A percentile compares a stretch with the other conserved stretches of the same genome.
These are phyloP conservation scores for Trichoderma breve DNA, from an alignment of 2,329 filamentous ascomycete species.

Conservation along the genomic window DNA sequence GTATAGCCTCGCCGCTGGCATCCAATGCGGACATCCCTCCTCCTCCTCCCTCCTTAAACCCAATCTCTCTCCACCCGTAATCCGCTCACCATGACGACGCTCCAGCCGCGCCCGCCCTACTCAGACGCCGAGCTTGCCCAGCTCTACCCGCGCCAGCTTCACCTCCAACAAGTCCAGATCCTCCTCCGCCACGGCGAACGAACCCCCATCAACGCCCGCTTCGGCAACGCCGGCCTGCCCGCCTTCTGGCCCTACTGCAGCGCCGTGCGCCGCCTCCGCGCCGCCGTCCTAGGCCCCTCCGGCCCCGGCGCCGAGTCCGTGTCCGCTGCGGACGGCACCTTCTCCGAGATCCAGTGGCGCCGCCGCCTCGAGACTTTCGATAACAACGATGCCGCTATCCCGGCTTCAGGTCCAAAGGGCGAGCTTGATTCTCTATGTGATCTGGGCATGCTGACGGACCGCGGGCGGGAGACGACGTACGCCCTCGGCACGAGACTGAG, in stretches of 20 bases:
- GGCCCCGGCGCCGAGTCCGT: slow-evolving; percentile 28
- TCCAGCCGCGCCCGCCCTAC: slow-evolving; percentile 73
- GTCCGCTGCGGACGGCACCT: slow-evolving; percentile 28
- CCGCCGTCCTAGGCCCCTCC: slow-evolving; percentile 46
- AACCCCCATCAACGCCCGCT: slow-evolving; percentile 82
- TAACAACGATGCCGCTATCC: slow-evolving; percentile 58
- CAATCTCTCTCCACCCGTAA: neutral
- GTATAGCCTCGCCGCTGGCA: neutral
- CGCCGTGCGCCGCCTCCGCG: slow-evolving; percentile 66
- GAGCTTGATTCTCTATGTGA: slow-evolving; percentile 81
- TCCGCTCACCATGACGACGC: slow-evolving; percentile 65
- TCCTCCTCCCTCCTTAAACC: neutral
- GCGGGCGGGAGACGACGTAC: slow-evolving; percentile 69
- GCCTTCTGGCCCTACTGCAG: slow-evolving; percentile 88
- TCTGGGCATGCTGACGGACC: slow-evolving; percentile 72
- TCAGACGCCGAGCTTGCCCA: slow-evolving; percentile 72
- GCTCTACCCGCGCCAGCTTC: slow-evolving; percentile 77
- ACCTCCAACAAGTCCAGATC: slow-evolving; percentile 88
- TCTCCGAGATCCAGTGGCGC: slow-evolving; percentile 57
- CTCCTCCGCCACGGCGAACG: slow-evolving; percentile 78
- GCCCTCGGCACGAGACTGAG: slow-evolving; percentile 67
- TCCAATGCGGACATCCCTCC: neutral
- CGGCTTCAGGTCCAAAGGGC: slow-evolving; percentile 65
- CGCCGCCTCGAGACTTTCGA: slow-evolving; percentile 83
- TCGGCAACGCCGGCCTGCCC: slow-evolving; percentile 70